A percentile compares a stretch with the other conserved stretches of the same genome.
phyloP scores from a whole-genome alignment of 768 basidiomycete species.

The Strobilomyces dryophilus region DNA sequence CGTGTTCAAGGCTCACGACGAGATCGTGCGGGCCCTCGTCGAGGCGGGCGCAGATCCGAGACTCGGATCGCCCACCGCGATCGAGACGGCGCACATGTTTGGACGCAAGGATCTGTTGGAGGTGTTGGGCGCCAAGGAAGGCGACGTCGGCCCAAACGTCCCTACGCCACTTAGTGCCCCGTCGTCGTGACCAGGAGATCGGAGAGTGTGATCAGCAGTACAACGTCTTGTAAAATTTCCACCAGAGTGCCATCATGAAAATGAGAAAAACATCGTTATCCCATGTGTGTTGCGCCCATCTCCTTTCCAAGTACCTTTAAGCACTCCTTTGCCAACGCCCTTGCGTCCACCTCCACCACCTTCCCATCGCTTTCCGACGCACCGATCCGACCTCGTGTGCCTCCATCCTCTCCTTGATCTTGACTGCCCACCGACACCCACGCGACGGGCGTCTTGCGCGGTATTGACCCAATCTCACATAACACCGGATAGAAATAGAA shows the following conservation, averaged over 20 bases:
- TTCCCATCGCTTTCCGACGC: conserved; percentile 16
- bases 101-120: conserved; percentile 50
- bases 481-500: conserved; percentile 84
- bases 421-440: conserved; percentile 43
- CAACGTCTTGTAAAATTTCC: neutral
- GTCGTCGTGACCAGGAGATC: neutral
- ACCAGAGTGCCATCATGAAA: no score
- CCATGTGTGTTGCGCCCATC: conserved; percentile 52
- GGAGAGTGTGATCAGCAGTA: neutral
- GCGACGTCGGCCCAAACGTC: conserved; percentile 38
- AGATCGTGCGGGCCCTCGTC: conserved; percentile 55
- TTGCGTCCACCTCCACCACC: conserved; percentile 58
- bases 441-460: conserved; percentile 60
- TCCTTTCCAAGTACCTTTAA: conserved; percentile 69
- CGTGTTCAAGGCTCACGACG: conserved; percentile 69
- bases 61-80: conserved; percentile 46
- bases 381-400: conserved; percentile 18
- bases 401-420: conserved; percentile 8
- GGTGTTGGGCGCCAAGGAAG: conserved; percentile 55
- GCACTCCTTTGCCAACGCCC: conserved; percentile 62
- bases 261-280: no score
- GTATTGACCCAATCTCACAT: conserved; percentile 74
- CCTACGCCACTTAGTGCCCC: conserved; percentile 24
- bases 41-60: conserved; percentile 57
- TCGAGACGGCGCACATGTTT: conserved; percentile 69